Evolutionary conservation across 345 rosid genomes (phyloP), one percentile per base, ranked within the genome.

Genomic region (Salix caprea): DNA sequence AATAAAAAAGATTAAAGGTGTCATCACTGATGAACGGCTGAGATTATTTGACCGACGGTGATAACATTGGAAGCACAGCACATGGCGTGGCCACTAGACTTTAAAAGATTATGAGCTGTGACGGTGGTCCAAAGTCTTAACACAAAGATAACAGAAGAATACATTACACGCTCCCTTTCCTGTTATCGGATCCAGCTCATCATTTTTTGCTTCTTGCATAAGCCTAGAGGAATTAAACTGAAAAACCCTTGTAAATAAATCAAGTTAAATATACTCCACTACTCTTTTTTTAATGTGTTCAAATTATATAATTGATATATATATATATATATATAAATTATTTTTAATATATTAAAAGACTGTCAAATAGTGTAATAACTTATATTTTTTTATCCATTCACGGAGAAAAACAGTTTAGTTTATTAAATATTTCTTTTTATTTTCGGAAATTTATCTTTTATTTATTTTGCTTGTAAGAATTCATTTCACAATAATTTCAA

Each of bases 51-150:
- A n/a, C 23, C 21, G 12, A 70, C 69, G 26, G 60, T 23, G 7
- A 21, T 46, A 1, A 11, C 4, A 8, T 58, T 62, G 83, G 0
- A 26, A 18, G 30, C 77, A 34, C 76, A 12, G 40, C 70, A 60
- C 80, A 70, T 44, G 76, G 72, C 34, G 34, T 60, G 68, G 48
- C 58, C 66, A 74, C 74, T 2, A n/a, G 40, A 32, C 48, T 76
- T 56, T 42, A 8, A 42, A 44, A 23, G 36, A n/a, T 11, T 54
- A 73, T 83, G 82, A 86, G 88, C 85, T 86, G 91, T 78, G 88
- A 84, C 80, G 89, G 85, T 88, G 89, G 89, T 86, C 91, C 91
- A 79, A 77, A 80, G 79, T 72, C 84, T 87, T 77, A 70, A 71
- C 64, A 28, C 67, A 52, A 44, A 40, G 65, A 64, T 19, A 36